These are phyloP conservation scores for Thalia dealbata DNA, from an alignment of 176 grass and related monocot species.

Conservation along the genomic window DNA sequence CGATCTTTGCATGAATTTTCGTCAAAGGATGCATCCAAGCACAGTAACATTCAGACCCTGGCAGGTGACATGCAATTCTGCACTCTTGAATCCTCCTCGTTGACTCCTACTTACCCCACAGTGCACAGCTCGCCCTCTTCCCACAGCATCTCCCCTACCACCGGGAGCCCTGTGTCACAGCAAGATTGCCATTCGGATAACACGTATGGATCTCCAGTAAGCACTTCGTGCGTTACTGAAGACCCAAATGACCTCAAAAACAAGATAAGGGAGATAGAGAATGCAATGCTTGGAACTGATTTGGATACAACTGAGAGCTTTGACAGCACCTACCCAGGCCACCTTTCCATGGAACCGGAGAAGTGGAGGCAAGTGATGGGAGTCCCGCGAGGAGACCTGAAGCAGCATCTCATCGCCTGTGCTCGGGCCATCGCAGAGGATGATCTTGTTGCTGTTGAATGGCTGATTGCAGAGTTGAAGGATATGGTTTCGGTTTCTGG, in stretches of 20 bases:
- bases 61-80: neutral
- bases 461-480: slow-evolving; percentile 11
- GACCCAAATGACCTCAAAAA: slow-evolving; percentile 1
- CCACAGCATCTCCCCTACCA: slow-evolving; percentile 1
- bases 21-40: neutral
- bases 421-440: slow-evolving; percentile 1
- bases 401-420: slow-evolving; percentile 7
- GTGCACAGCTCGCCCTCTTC: neutral
- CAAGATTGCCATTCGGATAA: slow-evolving; percentile 1
- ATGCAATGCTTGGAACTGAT: slow-evolving; percentile 9
- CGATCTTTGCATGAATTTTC: neutral
- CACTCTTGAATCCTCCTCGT: slow-evolving; percentile 7
- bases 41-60: neutral
- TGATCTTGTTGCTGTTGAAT: neutral
- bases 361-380: slow-evolving; percentile 7
- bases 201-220: slow-evolving; percentile 9
- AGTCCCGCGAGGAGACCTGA: slow-evolving; percentile 9
- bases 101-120: neutral
- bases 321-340: neutral
- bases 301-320: neutral
- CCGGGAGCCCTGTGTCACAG: neutral
- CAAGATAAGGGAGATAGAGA: slow-evolving; percentile 4
- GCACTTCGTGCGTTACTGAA: neutral
- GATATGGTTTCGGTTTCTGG: slow-evolving; percentile 17
- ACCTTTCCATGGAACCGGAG: neutral